Evolutionary conservation across 768 basidiomycete genomes (phyloP), one percentile per base, ranked within the genome.

Genomic region (Nevesoporus exiguus): DNA sequence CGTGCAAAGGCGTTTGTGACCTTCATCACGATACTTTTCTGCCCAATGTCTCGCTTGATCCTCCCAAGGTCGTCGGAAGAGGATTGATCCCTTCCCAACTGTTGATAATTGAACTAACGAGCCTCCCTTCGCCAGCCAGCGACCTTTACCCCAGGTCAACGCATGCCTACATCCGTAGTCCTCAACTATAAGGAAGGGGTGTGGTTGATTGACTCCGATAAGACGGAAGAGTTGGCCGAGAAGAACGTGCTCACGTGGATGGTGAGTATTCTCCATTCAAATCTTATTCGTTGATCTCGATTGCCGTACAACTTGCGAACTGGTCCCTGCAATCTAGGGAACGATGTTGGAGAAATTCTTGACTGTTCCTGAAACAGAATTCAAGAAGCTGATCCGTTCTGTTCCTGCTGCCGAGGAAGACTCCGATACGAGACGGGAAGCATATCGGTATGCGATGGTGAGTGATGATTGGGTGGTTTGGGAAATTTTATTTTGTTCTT

Each of bases 301-400:
- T n/a, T 34, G 7, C 25, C 10, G 7, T 25, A 8, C 5, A 8
- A 17, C 7, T 13, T 10, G n/a, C 14, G 7, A 40, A 21, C 15
- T 33, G 17, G 49, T 17, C 19, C 15, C 2, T 8, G 7, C n/a
- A 3, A 36, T 39, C 13, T 60, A 96, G 92, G 96, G 96, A 3
- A 87, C 85, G 2, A 77, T 98, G 52, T 72, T 98, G 22, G 96
- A 99, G 69, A 94, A 90, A 63, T 86, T 90, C 63, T 66, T 99
- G 50, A 98, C 94, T 0, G 73, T 80, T 48, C 64, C 84, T 0
- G 73, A 80, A 6, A 73, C 74, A 17, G 82, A 90, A 36, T 94
- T 98, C 69, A 72, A 73, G 39, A 71, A 72, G 1, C 76, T 82
- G 27, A 70, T 82, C 55, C 81, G 82, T 15, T 70, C 75, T 41